phyloP scores from a whole-genome alignment of 2,329 filamentous ascomycete species.

The Aureobasidium sp. region DNA sequence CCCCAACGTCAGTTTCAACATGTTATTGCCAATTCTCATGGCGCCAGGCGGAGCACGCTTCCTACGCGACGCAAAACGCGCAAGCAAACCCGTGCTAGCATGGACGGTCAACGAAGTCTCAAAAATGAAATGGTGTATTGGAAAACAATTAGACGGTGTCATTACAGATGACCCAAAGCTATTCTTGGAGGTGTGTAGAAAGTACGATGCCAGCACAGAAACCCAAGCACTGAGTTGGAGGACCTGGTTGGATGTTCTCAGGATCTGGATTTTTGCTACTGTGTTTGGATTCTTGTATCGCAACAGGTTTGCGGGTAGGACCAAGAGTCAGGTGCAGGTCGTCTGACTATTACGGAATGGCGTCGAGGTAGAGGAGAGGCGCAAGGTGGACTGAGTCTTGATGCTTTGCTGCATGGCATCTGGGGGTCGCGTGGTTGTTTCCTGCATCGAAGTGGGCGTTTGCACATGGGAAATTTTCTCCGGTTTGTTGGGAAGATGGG shows the following conservation, averaged over 20 bases:
- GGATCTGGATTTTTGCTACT: slow-evolving; percentile 16
- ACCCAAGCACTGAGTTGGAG: slow-evolving; percentile 25
- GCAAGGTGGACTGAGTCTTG: background rate
- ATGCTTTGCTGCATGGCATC: background rate
- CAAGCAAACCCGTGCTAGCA: slow-evolving; percentile 57
- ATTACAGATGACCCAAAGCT: slow-evolving; percentile 75
- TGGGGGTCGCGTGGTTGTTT: no score
- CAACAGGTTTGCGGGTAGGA: slow-evolving; percentile 11
- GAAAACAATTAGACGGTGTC: slow-evolving; percentile 63
- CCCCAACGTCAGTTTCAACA: slow-evolving; percentile 69
- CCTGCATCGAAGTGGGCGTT: no score
- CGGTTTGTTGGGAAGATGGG: no score
- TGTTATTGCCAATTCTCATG: slow-evolving; percentile 62
- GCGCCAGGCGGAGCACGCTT: slow-evolving; percentile 62
- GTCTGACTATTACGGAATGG: background rate
- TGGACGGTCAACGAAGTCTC: slow-evolving; percentile 82
- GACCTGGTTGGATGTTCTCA: slow-evolving; percentile 15
- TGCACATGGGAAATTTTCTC: no score
- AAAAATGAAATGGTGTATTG: slow-evolving; percentile 76
- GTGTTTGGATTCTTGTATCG: slow-evolving; percentile 16
- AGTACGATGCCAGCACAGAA: slow-evolving; percentile 31
- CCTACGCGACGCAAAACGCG: slow-evolving; percentile 36
- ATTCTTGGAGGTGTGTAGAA: slow-evolving; percentile 55
- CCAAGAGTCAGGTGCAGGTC: slow-evolving; percentile 9
- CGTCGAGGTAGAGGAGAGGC: background rate